Evolutionary conservation across 2,329 filamentous ascomycete genomes (phyloP), one percentile per base, ranked within the genome.

Genomic region (Aspergillus luchuensis): DNA sequence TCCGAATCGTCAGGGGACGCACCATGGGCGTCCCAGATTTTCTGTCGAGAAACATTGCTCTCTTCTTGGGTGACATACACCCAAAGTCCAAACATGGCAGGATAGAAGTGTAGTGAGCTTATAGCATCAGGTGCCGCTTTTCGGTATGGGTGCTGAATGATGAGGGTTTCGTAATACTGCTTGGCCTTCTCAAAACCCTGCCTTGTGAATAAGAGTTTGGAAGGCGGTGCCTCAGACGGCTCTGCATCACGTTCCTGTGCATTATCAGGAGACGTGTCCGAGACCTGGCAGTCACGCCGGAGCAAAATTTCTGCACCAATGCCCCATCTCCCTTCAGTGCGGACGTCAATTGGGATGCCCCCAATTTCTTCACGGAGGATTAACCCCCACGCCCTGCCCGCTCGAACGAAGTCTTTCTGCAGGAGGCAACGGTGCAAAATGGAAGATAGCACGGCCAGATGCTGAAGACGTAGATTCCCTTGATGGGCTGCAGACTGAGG

Each of bases 271-370:
- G 59, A 17, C 25, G 38, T 67, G 25, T 60, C 60, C 17, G 66
- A 61, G 59, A 63, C 64, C 59, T 74, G 63, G 57, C 63, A 67
- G 66, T 70, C 78, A 70, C 76, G 76, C 15, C 89, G 85, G 78
- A 96, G 87, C 58, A 97, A 78, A 19, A 97, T 85, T 76, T 97
- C 93, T 2, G 91, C 91, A 0, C 91, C 92, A 48, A 97, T 84
- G 13, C 89, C 89, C 94, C 93, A 97, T 65, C 90, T 84, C 38
- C 86, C 84, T 69, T 88, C 83, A 19, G 80, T 81, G 41, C 92
- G 85, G 51, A 94, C 74, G 72, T 97, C 91, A 19, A 93, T 80
- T 6, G 79, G 78, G 51, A 76, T 74, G 3, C 86, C 87, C 59
- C 77, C 71, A 23, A 88, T 79, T 53, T 83, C 84, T 50, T 86